Evolutionary conservation across 345 rosid species (phyloP).

Genomic region (Xanthoceras sorbifolium): DNA sequence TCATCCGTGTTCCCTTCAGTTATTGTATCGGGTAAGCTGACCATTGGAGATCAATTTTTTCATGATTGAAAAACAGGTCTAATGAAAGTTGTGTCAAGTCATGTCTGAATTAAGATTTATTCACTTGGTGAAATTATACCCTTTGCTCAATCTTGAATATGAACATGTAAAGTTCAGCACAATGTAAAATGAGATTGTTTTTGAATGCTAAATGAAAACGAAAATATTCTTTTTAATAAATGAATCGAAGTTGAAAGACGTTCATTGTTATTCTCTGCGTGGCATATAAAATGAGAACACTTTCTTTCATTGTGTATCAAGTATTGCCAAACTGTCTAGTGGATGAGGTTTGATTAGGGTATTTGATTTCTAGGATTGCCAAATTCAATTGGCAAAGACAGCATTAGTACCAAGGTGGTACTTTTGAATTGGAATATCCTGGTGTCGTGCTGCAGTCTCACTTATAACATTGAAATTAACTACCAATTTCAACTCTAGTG

Average conservation of each 20-base stretch:
- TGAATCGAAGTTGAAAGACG: not conserved
- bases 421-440: too few relatives aligned
- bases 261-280: not conserved
- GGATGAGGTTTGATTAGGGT: not conserved
- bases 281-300: not conserved
- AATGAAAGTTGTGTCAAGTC: not conserved
- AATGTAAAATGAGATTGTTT: slow-evolving; percentile 5
- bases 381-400: not conserved
- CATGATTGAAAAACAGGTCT: not conserved
- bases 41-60: not conserved
- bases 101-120: not conserved
- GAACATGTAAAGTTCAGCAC: not conserved
- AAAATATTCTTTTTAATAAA: not conserved
- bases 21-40: not conserved
- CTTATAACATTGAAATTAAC: too few relatives aligned
- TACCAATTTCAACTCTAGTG: too few relatives aligned
- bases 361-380: not conserved
- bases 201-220: not conserved
- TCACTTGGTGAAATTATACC: not conserved
- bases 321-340: not conserved
- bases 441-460: too few relatives aligned
- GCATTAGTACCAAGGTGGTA: too few relatives aligned
- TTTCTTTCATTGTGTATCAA: not conserved
- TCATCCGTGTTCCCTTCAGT: not conserved
- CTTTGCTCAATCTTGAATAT: not conserved